Evolutionary conservation across 345 rosid species (phyloP).

Genomic region (Rhodamnia argentea): DNA sequence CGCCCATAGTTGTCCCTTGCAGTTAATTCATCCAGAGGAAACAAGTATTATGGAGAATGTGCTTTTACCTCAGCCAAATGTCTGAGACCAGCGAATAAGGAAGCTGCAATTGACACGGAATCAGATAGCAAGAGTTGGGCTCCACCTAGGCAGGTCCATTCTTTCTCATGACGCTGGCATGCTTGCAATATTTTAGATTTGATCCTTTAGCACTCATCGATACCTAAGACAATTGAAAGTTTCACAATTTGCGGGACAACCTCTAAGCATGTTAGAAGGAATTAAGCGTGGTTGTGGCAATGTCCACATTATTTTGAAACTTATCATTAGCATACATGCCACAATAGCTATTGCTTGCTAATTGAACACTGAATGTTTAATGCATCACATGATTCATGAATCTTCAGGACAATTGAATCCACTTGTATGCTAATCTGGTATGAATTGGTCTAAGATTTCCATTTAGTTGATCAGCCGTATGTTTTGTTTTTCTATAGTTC

Average conservation of each 20-base stretch:
- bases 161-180: not conserved
- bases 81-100: conserved; percentile 6
- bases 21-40: conserved; percentile 11
- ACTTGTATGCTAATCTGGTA: not conserved
- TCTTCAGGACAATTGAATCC: not conserved
- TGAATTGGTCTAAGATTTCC: not conserved
- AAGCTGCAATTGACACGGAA: conserved; percentile 8
- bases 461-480: too few relatives aligned
- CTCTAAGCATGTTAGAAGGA: not conserved
- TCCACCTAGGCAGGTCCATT: conserved; percentile 3
- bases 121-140: conserved; percentile 12
- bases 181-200: too few relatives aligned
- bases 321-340: not conserved
- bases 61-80: not conserved
- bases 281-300: not conserved
- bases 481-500: not conserved
- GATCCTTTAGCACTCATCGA: not conserved
- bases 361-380: not conserved
- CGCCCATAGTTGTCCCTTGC: not conserved
- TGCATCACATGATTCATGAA: not conserved
- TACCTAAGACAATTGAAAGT: not conserved
- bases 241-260: not conserved
- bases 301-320: not conserved
- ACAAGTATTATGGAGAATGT: conserved; percentile 12
- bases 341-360: not conserved